Evolutionary conservation across 1,284 basidiomycete species (phyloP).

Genomic region (Leccinum brunneo-olivaceum): DNA sequence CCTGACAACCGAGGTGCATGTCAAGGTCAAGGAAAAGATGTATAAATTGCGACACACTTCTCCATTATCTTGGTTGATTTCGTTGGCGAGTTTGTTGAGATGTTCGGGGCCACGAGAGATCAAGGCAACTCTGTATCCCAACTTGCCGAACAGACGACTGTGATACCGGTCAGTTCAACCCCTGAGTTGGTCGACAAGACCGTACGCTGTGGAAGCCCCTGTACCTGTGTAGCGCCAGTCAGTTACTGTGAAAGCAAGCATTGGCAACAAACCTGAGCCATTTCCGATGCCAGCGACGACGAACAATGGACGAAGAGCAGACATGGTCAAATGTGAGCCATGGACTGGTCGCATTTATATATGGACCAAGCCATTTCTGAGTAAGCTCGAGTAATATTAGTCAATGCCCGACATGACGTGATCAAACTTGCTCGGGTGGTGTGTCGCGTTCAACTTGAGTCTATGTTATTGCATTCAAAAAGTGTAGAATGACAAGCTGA

Average conservation of each 20-base stretch:
- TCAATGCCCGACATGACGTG: constrained; percentile 6
- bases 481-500: constrained; percentile 11
- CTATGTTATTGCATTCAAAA: constrained; percentile 15
- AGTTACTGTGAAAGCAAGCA: not conserved
- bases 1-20: constrained; percentile 33
- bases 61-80: constrained; percentile 53
- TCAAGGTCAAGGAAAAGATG: not conserved
- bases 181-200: not conserved
- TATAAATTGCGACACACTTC: constrained; percentile 35
- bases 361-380: constrained; percentile 5
- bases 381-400: constrained; percentile 13
- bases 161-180: constrained; percentile 3
- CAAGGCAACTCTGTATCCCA: constrained; percentile 65
- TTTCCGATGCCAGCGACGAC: constrained; percentile 52
- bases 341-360: constrained; percentile 14
- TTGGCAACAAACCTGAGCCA: constrained; percentile 26
- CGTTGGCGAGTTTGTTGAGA: constrained; percentile 46
- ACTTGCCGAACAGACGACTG: constrained; percentile 57
- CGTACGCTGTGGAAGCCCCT: constrained; percentile 59
- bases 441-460: constrained; percentile 5
- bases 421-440: too few species aligned
- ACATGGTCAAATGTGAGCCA: constrained; percentile 23
- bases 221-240: constrained; percentile 35
- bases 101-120: constrained; percentile 54
- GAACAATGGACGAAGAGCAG: constrained; percentile 37